Evolutionary conservation across 768 basidiomycete species (phyloP), one percentile per base, ranked within the genome.

Genomic region (Auricularia sp.): DNA sequence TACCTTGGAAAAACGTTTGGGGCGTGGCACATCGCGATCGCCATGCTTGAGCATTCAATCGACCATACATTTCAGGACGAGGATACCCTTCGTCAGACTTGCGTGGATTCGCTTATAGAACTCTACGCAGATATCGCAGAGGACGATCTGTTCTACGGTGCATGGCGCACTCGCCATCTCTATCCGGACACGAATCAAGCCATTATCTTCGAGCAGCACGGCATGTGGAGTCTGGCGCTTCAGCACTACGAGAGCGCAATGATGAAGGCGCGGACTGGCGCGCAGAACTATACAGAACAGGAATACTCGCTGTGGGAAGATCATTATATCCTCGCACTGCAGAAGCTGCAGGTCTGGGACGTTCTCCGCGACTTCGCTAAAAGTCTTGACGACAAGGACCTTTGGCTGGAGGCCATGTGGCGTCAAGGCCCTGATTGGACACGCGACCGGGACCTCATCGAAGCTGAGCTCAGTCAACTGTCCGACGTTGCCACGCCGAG

Each of bases 251-350:
- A 99, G 75, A 77, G 79, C 33, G 97, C 95, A 1, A 95, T 98
- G 75, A 86, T 80, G 68, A 91, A 88, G 74, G 88, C 94, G 7
- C 82, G 94, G 58, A 80, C 83, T 3, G 92, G 93, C 3, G 78
- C 83, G 5, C 85, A 97, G 63, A 87, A 94, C 1, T 98, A 95
- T 78, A 89, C 90, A 13, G 97, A 99, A 74, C 81, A 89, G 1
- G 97, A 99, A 74, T 98, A 95, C 74, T 94, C 91, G 70, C 79
- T 99, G 21, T 99, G 97, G 97, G 97, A 99, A 71, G 97, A 99
- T 73, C 97, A 99, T 74, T 99, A 97, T 96, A 90, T 99, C 66
- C 78, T 95, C 7, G 83, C 94, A 1, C 89, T 94, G 0, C 92
- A 96, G 77, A 99, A 99, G 75, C 79, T 99, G 18, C 97, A 98